These are phyloP conservation scores for Meripilus lineatus DNA, from an alignment of 1,284 basidiomycete species.

Conservation along the genomic window DNA sequence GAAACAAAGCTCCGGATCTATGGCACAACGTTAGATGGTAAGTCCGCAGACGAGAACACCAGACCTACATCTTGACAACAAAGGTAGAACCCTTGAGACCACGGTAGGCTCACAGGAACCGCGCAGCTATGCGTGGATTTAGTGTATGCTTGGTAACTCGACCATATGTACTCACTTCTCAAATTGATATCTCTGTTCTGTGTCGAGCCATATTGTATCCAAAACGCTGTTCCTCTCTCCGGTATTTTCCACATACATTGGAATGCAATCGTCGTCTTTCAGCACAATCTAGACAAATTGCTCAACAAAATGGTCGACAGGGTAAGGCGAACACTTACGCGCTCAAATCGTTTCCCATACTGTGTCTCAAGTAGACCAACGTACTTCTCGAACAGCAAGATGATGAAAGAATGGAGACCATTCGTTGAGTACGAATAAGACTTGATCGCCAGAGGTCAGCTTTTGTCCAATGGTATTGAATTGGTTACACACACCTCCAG, in stretches of 20 bases:
- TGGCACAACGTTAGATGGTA: not conserved
- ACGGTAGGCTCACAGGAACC: conserved; percentile 81
- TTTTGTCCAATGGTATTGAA: conserved; percentile 4
- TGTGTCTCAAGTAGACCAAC: conserved; percentile 79
- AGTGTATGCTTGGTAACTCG: not conserved
- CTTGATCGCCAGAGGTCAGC: conserved; percentile 33
- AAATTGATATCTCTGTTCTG: conserved; percentile 60
- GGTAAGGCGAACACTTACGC: conserved; percentile 40
- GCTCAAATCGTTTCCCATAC: conserved; percentile 79
- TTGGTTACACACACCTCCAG: conserved; percentile 65
- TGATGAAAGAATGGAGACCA: conserved; percentile 80
- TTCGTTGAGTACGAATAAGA: conserved; percentile 83
- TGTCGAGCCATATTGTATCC: conserved; percentile 82
- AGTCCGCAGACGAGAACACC: conserved; percentile 1
- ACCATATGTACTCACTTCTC: conserved; percentile 43
- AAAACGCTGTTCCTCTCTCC: conserved; percentile 77
- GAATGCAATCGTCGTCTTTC: conserved; percentile 88
- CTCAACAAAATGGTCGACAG: not conserved
- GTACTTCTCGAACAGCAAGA: conserved; percentile 90
- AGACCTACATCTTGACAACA: conserved; percentile 85
- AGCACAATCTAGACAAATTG: conserved; percentile 70
- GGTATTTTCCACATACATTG: conserved; percentile 79
- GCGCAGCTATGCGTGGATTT: conserved; percentile 41
- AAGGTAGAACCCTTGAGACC: conserved; percentile 93
- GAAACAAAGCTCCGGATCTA: conserved; percentile 91